These are phyloP conservation scores for Voacanga thouarsii DNA, from an alignment of 257 asterid species.

Conservation along the genomic window DNA sequence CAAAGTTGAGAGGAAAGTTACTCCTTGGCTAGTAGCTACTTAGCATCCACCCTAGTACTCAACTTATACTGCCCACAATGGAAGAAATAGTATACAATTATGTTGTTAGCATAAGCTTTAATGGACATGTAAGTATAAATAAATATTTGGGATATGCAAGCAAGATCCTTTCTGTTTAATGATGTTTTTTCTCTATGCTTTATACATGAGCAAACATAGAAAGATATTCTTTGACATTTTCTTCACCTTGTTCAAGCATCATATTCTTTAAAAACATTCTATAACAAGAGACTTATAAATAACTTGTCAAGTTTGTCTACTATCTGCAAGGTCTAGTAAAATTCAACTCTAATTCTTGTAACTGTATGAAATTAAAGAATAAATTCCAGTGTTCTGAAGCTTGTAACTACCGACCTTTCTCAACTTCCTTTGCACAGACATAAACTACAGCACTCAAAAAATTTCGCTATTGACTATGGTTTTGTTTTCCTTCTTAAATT, in stretches of 20 bases:
- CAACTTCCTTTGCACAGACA: conserved; percentile 4
- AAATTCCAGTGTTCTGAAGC: neutral
- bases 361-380: neutral
- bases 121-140: conserved; percentile 73
- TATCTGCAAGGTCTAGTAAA: neutral
- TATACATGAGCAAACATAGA: neutral
- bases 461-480: neutral
- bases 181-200: neutral
- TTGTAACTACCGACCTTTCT: conserved; percentile 10
- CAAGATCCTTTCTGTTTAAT: neutral
- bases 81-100: conserved; percentile 67
- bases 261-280: too few species aligned
- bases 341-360: neutral
- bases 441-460: neutral
- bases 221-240: neutral
- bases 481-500: neutral
- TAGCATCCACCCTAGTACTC: conserved; percentile 99
- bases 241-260: too few species aligned
- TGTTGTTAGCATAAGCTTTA: conserved; percentile 77
- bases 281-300: too few species aligned
- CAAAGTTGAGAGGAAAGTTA: conserved; percentile 53
- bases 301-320: too few species aligned
- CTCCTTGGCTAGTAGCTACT: conserved; percentile 85
- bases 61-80: conserved; percentile 82
- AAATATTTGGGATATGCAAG: neutral